Evolutionary conservation across 257 asterid genomes (phyloP), one percentile per base, ranked within the genome.

Genomic region (Fraxinus pennsylvanica): DNA sequence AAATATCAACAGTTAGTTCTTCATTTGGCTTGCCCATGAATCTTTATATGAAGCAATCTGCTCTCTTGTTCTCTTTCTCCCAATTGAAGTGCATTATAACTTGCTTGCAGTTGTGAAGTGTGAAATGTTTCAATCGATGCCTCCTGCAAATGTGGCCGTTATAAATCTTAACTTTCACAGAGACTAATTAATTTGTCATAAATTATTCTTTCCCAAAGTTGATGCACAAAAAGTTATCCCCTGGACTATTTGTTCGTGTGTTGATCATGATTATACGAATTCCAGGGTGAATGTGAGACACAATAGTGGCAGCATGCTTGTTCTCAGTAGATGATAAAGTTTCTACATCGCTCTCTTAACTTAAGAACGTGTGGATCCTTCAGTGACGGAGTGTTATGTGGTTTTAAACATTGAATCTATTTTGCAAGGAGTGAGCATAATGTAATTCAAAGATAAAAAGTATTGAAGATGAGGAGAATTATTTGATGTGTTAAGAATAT

Each of bases 1-100:
- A 95, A 87, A 86, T 95, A 81, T 93, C 97, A 15, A 79, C 97
- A 69, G 99, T 95, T 73, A 78, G 91, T 89, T 79, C 66, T 76
- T 39, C 7, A 6, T 63, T 72, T 67, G n/a, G 5, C 78, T 10
- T 61, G 52, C 76, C 70, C 50, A 32, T 76, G 45, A 21, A 25
- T 81, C 71, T 41, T 78, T 39, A 22, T 67, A 5, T 70, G 71
- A 59, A 29, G 76, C 43, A 52, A 2, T 27, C 25, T 57, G 35
- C 32, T 38, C 36, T 22, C 45, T 45, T n/a, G 27, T 72, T 82
- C 22, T 39, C 13, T 59, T 59, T 59, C 67, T 59, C 67, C 67
- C 29, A 59, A n/a, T 81, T 68, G 32, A 52, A 54, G 50, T 81
- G 17, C 72, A 36, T 2, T 65, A 25, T 19, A 52, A 61, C 3